These are phyloP conservation scores for Solanum virginianum DNA, from an alignment of 257 asterid genomes.

Conservation along the genomic window DNA sequence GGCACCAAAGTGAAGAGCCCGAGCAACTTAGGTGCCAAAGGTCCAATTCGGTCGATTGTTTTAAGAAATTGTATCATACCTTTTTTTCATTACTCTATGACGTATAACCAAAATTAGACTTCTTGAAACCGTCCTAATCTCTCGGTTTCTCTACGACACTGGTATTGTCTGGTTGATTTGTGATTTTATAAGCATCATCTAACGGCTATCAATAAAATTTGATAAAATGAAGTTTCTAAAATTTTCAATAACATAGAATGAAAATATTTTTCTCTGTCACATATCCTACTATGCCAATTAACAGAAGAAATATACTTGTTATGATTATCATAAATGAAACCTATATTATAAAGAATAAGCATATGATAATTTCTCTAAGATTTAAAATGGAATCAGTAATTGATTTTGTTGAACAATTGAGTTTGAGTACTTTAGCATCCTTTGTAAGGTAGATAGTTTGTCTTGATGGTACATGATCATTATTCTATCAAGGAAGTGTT, in stretches of 20 bases:
- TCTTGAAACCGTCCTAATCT: background rate
- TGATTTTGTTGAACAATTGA: background rate
- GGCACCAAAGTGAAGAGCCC: too few relatives aligned
- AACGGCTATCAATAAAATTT: background rate
- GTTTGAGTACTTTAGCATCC: background rate
- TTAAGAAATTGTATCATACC: background rate
- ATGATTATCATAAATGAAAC: background rate
- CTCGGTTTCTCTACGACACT: background rate
- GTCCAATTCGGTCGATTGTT: background rate
- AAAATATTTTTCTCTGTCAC: too few relatives aligned
- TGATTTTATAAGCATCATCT: too few relatives aligned
- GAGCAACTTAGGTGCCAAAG: too few relatives aligned
- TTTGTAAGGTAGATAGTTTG: background rate
- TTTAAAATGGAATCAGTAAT: background rate
- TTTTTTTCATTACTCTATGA: background rate
- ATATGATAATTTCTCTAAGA: background rate
- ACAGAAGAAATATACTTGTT: background rate
- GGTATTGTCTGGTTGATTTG: too few relatives aligned
- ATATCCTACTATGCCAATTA: background rate
- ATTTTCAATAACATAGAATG: background rate
- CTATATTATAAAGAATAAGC: background rate
- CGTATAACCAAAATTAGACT: background rate
- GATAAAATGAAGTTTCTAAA: background rate
- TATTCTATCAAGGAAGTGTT: too few relatives aligned
- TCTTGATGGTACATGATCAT: too few relatives aligned